A percentile compares a stretch with the other conserved stretches of the same genome.
Evolutionary conservation across 306 rosid genomes (phyloP).

Genomic region (Casuarina equisetifolia): DNA sequence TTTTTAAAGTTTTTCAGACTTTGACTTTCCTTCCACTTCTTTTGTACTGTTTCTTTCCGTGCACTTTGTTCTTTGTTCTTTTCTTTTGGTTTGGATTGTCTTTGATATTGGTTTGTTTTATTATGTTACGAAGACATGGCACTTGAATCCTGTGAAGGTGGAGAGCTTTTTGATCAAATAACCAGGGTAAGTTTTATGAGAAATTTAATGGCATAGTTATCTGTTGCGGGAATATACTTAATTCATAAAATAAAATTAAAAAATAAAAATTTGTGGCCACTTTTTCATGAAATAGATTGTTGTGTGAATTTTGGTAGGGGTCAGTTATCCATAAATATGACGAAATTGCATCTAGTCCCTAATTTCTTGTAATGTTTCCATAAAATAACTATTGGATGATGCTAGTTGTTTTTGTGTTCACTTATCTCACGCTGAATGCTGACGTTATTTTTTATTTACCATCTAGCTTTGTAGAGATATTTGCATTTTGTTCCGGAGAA

Average conservation of each 20-base stretch:
- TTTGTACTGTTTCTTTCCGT: constrained; percentile 9
- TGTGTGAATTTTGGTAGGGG: background rate
- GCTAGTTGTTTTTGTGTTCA: background rate
- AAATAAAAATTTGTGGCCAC: background rate
- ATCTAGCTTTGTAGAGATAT: background rate
- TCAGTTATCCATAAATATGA: background rate
- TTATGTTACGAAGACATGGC: constrained; percentile 80
- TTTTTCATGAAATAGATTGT: background rate
- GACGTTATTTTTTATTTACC: background rate
- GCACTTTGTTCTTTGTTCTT: constrained; percentile 1
- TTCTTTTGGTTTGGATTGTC: constrained; percentile 26
- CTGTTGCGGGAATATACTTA: constrained; percentile 20
- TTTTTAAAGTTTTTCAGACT: constrained; percentile 11
- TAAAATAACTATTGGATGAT: too few relatives aligned
- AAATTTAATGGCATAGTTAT: constrained; percentile 5
- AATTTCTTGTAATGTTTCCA: background rate
- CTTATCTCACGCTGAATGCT: background rate
- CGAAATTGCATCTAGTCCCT: background rate
- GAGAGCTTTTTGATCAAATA: constrained; percentile 99
- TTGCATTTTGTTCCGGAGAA: background rate
- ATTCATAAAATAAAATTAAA: constrained; percentile 10
- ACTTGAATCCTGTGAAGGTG: constrained; percentile 99
- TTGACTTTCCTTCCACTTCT: constrained; percentile 22
- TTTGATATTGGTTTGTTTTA: constrained; percentile 31
- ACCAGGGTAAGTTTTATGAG: constrained; percentile 73